Conservation (phyloP, 306 rosid species). For the Gynostemma pentaphyllum region DNA sequence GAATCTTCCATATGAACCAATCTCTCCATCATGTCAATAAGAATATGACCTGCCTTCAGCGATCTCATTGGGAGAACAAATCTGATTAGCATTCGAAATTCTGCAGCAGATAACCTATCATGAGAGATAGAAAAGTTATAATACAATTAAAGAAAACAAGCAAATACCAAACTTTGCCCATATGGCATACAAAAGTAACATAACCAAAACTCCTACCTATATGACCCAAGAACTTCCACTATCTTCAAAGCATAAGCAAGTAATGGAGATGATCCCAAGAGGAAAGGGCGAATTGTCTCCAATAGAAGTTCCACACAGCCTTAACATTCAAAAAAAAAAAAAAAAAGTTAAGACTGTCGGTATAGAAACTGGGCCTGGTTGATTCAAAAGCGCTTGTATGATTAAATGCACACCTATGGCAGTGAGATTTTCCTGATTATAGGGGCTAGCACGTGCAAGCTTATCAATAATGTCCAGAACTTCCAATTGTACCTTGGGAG, state of each 20-base stretch:
- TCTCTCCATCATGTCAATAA: conserved; percentile 89
- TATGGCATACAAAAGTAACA: conserved; percentile 5
- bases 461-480: conserved; percentile 62
- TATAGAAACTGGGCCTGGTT: conserved; percentile 7
- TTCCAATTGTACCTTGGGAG: conserved; percentile 85
- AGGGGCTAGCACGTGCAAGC: conserved; percentile 74
- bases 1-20: conserved; percentile 68
- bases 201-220: conserved; percentile 46
- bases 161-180: conserved; percentile 5
- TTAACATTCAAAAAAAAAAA: conserved; percentile 19
- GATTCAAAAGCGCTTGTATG: conserved; percentile 9
- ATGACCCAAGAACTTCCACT: conserved; percentile 93
- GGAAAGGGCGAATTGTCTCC: conserved; percentile 88
- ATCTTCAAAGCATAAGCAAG: conserved; percentile 72
- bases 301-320: conserved; percentile 91
- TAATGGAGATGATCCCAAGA: conserved; percentile 72
- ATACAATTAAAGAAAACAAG: conserved; percentile 8
- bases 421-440: conserved; percentile 86
- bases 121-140: conserved; percentile 17
- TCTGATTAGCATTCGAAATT: conserved; percentile 65
- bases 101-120: conserved; percentile 77
- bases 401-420: conserved; percentile 55
- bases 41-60: conserved; percentile 63
- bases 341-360: not conserved
- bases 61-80: conserved; percentile 74